Evolutionary conservation across 768 basidiomycete genomes (phyloP).

Genomic region (Holtermanniella nyarrowii): DNA sequence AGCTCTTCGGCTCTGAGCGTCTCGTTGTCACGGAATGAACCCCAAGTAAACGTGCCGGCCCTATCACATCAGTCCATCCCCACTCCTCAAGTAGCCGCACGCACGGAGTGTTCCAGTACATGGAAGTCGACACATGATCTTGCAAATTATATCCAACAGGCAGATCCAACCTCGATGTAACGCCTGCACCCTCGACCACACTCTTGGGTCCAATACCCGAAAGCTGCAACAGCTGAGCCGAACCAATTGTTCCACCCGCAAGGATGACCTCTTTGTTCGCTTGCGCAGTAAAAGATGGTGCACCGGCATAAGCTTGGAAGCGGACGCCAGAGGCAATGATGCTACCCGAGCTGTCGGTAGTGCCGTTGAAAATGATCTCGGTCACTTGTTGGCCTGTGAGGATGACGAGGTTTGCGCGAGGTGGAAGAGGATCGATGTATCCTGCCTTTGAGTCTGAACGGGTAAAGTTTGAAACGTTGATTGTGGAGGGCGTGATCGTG

Average conservation of each 20-base stretch:
- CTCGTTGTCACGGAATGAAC: constrained; percentile 10
- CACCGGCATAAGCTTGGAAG: constrained; percentile 44
- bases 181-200: constrained; percentile 49
- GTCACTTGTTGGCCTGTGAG: constrained; percentile 55
- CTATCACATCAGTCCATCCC: background rate
- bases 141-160: constrained; percentile 65
- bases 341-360: constrained; percentile 33
- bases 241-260: constrained; percentile 45
- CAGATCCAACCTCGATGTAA: constrained; percentile 54
- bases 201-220: constrained; percentile 64
- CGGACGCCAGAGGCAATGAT: constrained; percentile 47
- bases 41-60: constrained; percentile 27
- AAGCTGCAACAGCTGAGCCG: constrained; percentile 51
- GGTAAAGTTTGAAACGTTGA: constrained; percentile 57
- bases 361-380: constrained; percentile 45
- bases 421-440: constrained; percentile 57
- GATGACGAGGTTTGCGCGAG: constrained; percentile 56
- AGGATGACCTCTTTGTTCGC: constrained; percentile 56
- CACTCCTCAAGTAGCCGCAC: constrained; percentile 1
- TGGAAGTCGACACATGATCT: constrained; percentile 49
- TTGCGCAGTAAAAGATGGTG: constrained; percentile 44
- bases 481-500: constrained; percentile 50
- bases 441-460: constrained; percentile 56
- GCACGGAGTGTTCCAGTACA: constrained; percentile 33
- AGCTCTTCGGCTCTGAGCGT: constrained; percentile 16